Evolutionary conservation across 2,329 filamentous ascomycete genomes (phyloP).

Genomic region (Aspergillus jensenii): DNA sequence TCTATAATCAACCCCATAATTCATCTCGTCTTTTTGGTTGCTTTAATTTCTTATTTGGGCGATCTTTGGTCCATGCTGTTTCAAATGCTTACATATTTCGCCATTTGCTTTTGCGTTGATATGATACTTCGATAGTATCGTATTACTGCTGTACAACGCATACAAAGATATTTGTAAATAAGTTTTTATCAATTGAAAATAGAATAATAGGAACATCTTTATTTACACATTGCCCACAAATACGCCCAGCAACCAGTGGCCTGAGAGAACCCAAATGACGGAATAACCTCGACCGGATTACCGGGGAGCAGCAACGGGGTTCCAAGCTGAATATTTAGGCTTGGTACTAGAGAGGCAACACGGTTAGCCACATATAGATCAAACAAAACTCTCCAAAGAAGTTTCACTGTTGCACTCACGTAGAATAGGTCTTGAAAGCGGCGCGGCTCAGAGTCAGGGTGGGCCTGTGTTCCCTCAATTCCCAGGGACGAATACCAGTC

Average conservation of each 20-base stretch:
- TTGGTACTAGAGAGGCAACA: conserved; percentile 23
- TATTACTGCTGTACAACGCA: conserved; percentile 14
- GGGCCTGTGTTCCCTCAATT: conserved; percentile 69
- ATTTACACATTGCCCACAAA: conserved; percentile 31
- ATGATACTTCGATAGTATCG: conserved; percentile 29
- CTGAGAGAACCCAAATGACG: conserved; percentile 7
- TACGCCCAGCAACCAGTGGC: conserved; percentile 5
- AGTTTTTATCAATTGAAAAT: conserved; percentile 21
- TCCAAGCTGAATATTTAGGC: conserved; percentile 38
- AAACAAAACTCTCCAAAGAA: background rate
- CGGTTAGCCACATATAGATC: background rate
- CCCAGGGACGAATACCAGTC: conserved; percentile 70
- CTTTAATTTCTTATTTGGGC: background rate
- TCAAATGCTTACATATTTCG: conserved; percentile 6
- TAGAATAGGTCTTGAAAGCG: conserved; percentile 91
- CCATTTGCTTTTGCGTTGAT: conserved; percentile 15
- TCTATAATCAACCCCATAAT: conserved; percentile 41
- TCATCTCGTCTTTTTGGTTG: conserved; percentile 9
- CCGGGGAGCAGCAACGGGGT: conserved; percentile 36
- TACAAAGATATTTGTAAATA: conserved; percentile 14
- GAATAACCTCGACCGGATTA: conserved; percentile 19
- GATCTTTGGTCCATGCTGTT: background rate
- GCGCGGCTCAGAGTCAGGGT: conserved; percentile 74
- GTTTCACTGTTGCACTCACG: conserved; percentile 60
- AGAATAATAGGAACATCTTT: conserved; percentile 32